Base-by-base conservation (phyloP, 441 rosid genomes). In the Pelargonium cotyledonis region DNA sequence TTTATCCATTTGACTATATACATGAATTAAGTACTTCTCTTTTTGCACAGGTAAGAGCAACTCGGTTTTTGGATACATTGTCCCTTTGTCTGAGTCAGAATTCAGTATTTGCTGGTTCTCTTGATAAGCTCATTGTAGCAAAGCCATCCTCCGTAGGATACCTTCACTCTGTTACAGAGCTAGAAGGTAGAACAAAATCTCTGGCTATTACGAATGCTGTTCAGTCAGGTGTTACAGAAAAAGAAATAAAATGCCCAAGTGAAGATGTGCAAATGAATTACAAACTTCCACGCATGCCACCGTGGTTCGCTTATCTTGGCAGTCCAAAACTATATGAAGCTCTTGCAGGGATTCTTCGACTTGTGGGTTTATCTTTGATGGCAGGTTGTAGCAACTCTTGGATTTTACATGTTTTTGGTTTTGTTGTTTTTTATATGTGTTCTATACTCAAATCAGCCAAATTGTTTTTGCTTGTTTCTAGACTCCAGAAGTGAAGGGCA, bases 341-440 rank as follows among this genome's bases (percentile, higher is more conserved):
- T 80, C 85, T 95, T 69, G 85, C 94, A 65, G 91, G 89, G 70
- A 82, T 85, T 76, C 95, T 95, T 78, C 85, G 99, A 84, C 92
- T 90, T 69, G 86, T 88, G 73, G 97, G 97, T 78, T 85, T 88
- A 84, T 92, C 97, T 72, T 84, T 89, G 73, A 74, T 81, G 83
- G 74, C 99, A 87, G 99, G 99, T 95, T 49, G 80, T 83, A 67
- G 75, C 83, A 69, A 57, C 70, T 69, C 87, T 76, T 70, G 63
- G 72, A 73, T 35, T 70, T 75, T 63, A 49, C 62, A 73, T 74
- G 58, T 61, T 66, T 66, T 35, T 58, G 55, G 72, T 66, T 23
- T 65, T 21, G 63, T 74, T 68, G 23, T 53, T 47, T 70, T 14
- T 26, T 11, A 40, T 53, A n/a, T 75, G 66, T 66, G n/a, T 66